Evolutionary conservation across 2,329 filamentous ascomycete species (phyloP).

Genomic region (Phialemoniopsis sp.): DNA sequence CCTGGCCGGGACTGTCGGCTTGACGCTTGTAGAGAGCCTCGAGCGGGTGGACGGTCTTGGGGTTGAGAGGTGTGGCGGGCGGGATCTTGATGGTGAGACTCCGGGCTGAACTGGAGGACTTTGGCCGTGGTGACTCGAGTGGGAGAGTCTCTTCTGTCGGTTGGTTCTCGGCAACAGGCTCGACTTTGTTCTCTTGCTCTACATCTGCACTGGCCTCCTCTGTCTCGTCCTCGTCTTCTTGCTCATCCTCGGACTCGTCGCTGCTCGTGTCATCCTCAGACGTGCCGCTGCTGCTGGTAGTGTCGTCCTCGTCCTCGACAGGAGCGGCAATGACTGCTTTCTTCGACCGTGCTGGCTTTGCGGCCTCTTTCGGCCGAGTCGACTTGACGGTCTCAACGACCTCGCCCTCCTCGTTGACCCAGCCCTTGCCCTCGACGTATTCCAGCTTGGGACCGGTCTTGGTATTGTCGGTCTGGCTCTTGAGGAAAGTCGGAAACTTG

Average conservation of each 20-base stretch:
- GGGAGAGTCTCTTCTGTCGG: conserved; percentile 9
- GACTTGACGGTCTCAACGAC: conserved; percentile 60
- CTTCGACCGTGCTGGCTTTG: conserved; percentile 8
- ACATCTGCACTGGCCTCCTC: conserved; percentile 12
- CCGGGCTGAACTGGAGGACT: conserved; percentile 45
- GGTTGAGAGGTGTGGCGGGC: conserved; percentile 32
- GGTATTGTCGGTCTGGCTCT: conserved; percentile 41
- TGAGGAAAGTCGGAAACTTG: conserved; percentile 79
- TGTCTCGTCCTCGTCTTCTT: conserved; percentile 16
- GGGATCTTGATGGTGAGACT: conserved; percentile 54
- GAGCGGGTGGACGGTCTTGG: conserved; percentile 68
- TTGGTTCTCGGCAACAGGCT: neutral
- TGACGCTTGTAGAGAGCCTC: conserved; percentile 85
- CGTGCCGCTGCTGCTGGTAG: conserved; percentile 17
- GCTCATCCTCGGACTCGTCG: conserved; percentile 1
- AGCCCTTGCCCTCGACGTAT: conserved; percentile 81
- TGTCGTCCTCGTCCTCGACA: conserved; percentile 16
- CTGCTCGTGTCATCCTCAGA: conserved; percentile 9
- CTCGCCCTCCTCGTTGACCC: conserved; percentile 76
- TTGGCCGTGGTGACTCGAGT: conserved; percentile 33
- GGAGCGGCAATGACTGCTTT: conserved; percentile 10
- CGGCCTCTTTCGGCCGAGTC: conserved; percentile 22
- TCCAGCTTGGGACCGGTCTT: conserved; percentile 41
- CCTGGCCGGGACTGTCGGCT: conserved; percentile 24
- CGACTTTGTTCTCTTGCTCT: conserved; percentile 11